Evolutionary conservation across 2,329 filamentous ascomycete genomes (phyloP), one percentile per base, ranked within the genome.

Genomic region (Massarina eburnea): DNA sequence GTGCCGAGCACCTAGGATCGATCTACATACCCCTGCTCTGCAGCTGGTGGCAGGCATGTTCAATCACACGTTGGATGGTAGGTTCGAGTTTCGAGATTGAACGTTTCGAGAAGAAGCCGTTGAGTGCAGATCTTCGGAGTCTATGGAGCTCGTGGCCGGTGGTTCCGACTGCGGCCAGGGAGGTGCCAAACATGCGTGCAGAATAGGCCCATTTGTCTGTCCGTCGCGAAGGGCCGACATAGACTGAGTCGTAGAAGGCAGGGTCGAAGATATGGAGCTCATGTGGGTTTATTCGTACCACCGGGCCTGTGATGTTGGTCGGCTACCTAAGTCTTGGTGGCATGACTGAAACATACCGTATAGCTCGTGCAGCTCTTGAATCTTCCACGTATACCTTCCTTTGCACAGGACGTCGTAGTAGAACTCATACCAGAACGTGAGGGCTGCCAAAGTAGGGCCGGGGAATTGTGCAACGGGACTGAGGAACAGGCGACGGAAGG

Each of bases 371-470:
- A 60, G 37, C 29, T 55, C 41, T 38, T 52, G 21, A 17, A 58
- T 54, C 20, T 56, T 45, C 42, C 48, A 60, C n/a, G 49, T 49
- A 45, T 52, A 61, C 4, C 42, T 40, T 3, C 59, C 57, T 19
- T 45, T 48, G n/a, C 45, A 44, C 4, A 58, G 20, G 9, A 59
- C 55, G 46, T 55, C 52, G 43, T 57, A 59, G 46, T 61, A 61
- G 46, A 60, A 56, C 36, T 63, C 59, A 36, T 61, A 61, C 57
- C 52, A 60, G 20, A 54, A 47, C n/a, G 58, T 61, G 22, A 61
- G 43, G 12, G 57, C 59, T 30, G 59, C 58, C n/a, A 63, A 41
- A 15, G 45, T 46, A 17, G 59, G 58, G 3, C 59, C 59, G 0
- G 59, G 59, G 30, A 54, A 60, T 12, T 30, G 41, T n/a, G 53